Evolutionary conservation across 2,329 filamentous ascomycete species (phyloP).

Genomic region (Calonectria hawksworthii): DNA sequence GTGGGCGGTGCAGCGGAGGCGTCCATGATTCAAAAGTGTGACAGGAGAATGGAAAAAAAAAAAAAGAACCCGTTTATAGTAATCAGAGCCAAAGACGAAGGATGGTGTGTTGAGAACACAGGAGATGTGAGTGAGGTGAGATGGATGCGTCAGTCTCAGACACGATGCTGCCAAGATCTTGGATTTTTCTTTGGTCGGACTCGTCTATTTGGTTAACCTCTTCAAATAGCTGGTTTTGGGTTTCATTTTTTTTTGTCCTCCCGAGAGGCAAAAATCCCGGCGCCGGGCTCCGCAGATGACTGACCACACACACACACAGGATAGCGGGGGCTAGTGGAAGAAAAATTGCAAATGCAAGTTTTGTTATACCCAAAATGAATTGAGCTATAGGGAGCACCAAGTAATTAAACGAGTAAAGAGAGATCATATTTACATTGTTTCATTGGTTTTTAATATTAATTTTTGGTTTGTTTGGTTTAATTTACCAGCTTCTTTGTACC

Average conservation of each 20-base stretch:
- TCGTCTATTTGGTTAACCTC: not conserved
- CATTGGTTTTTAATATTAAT: not conserved
- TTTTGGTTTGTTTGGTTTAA: not conserved
- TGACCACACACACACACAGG: slow-evolving; percentile 7
- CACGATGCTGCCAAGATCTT: slow-evolving; percentile 1
- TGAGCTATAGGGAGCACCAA: not conserved
- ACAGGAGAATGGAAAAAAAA: slow-evolving; percentile 15
- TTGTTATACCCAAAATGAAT: not conserved
- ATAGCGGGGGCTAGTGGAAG: slow-evolving; percentile 3
- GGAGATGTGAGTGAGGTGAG: not conserved
- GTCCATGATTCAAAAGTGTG: slow-evolving; percentile 46
- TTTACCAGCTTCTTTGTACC: not conserved
- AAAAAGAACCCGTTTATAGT: not conserved
- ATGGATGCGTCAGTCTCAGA: not conserved
- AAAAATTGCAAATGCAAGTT: not conserved
- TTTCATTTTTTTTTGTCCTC: not conserved
- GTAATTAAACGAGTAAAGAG: not conserved
- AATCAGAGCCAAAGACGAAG: not conserved
- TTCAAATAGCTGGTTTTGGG: not conserved
- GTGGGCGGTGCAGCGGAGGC: slow-evolving; percentile 64
- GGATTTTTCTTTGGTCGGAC: not conserved
- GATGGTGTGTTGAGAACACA: not conserved
- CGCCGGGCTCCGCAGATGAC: slow-evolving; percentile 37
- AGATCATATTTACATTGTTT: not conserved
- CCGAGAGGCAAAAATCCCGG: slow-evolving; percentile 33